Conservation (phyloP, 768 basidiomycete species). For the Russula emetica region DNA sequence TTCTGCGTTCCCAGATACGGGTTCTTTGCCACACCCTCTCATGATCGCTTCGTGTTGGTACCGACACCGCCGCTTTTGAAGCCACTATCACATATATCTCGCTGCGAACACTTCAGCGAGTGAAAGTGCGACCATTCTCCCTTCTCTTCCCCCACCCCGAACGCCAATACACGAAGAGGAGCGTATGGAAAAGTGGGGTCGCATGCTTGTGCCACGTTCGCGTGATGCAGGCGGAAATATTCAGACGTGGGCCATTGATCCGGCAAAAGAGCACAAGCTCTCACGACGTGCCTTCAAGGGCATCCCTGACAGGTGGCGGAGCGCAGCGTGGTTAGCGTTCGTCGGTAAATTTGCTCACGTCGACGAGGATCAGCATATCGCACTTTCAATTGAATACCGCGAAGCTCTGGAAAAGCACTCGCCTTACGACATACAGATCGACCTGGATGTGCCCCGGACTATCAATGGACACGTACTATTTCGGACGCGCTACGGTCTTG, state of each 20-base stretch:
- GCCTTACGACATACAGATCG: conserved; percentile 92
- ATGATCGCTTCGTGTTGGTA: conserved; percentile 78
- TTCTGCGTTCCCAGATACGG: conserved; percentile 62
- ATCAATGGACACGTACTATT: conserved; percentile 95
- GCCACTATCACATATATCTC: conserved; percentile 45
- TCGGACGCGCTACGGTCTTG: conserved; percentile 90
- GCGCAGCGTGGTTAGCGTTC: conserved; percentile 86
- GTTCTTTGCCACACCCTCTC: conserved; percentile 75
- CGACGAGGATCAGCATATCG: conserved; percentile 43
- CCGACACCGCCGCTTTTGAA: conserved; percentile 58
- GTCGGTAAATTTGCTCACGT: conserved; percentile 52
- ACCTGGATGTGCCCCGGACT: conserved; percentile 94
- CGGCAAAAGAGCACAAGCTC: conserved; percentile 63
- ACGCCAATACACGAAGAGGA: conserved; percentile 57
- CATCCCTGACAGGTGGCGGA: conserved; percentile 93
- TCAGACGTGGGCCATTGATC: conserved; percentile 63
- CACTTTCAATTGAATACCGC: conserved; percentile 49
- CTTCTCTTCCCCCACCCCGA: conserved; percentile 42
- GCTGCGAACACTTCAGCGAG: conserved; percentile 40
- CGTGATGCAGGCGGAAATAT: conserved; percentile 78
- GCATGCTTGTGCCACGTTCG: conserved; percentile 70
- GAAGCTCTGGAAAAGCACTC: conserved; percentile 75
- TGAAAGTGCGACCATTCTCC: conserved; percentile 43
- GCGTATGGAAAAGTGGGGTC: conserved; percentile 90
- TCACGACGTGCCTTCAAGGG: conserved; percentile 86